These are phyloP conservation scores for Linnemannia exigua DNA, from an alignment of 192 early-diverging fungal genomes.

Conservation along the genomic window DNA sequence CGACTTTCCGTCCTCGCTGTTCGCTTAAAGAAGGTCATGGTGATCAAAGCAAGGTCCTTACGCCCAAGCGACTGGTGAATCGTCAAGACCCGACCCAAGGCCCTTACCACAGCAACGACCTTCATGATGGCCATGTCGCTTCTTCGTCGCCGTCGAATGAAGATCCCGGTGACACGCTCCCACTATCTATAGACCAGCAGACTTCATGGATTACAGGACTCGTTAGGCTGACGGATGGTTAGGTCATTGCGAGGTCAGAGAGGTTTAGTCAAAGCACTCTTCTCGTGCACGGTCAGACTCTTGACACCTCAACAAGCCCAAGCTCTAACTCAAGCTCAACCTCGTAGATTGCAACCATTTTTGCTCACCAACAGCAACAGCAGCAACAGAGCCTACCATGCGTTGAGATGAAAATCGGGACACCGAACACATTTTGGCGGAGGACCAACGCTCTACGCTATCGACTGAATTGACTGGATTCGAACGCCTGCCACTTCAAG, in stretches of 20 bases:
- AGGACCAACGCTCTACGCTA: background rate
- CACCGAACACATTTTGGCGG: background rate
- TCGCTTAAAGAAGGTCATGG: background rate
- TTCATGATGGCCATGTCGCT: background rate
- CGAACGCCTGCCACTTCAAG: background rate
- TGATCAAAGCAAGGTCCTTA: background rate
- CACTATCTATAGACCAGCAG: background rate
- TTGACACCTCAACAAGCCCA: too few species aligned
- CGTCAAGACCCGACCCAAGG: background rate
- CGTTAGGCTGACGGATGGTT: background rate
- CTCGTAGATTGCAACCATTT: too few species aligned
- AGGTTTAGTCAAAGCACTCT: too few species aligned
- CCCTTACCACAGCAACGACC: background rate
- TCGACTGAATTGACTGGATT: background rate
- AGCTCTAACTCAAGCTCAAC: too few species aligned
- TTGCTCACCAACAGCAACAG: too few species aligned
- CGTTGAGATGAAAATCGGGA: background rate
- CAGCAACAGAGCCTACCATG: too few species aligned
- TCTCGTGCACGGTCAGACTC: too few species aligned
- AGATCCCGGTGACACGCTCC: background rate
- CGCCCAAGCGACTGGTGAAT: background rate
- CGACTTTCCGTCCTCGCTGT: background rate
- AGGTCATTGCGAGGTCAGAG: too few species aligned
- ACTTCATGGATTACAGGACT: background rate
- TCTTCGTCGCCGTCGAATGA: background rate